Conservation (phyloP, 306 rosid genomes). For the Carpinus fangiana region DNA sequence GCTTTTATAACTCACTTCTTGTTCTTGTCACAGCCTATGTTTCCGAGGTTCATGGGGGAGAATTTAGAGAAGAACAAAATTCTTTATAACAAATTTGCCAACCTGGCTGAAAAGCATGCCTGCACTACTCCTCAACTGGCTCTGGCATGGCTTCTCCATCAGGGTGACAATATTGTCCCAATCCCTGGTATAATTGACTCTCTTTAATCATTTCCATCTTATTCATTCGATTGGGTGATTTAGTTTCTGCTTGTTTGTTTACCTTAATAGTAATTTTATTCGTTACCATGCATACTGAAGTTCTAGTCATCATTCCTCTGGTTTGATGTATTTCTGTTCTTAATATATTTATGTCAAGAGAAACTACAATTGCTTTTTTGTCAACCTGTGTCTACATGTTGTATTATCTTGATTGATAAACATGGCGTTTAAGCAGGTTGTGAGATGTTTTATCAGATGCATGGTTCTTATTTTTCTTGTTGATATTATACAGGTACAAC, state of each 20-base stretch:
- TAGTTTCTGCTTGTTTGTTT: background rate
- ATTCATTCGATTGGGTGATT: background rate
- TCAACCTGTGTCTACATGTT: background rate
- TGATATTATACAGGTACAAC: slow-evolving; percentile 51
- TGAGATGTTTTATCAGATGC: slow-evolving; percentile 6
- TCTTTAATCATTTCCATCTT: background rate
- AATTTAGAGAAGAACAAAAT: slow-evolving; percentile 68
- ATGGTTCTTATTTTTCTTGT: background rate
- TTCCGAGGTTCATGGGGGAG: slow-evolving; percentile 66
- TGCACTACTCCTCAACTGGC: slow-evolving; percentile 69
- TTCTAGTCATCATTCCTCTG: background rate
- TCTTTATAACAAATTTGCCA: slow-evolving; percentile 45
- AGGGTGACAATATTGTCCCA: slow-evolving; percentile 61
- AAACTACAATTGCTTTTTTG: background rate
- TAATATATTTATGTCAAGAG: background rate
- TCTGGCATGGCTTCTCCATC: slow-evolving; percentile 74
- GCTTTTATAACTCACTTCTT: slow-evolving; percentile 18
- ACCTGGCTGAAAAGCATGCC: slow-evolving; percentile 49
- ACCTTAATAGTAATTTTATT: background rate
- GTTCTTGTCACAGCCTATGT: slow-evolving; percentile 38
- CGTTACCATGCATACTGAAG: background rate
- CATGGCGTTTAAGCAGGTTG: background rate
- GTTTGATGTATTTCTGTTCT: background rate
- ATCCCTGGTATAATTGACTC: slow-evolving; percentile 56
- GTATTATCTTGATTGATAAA: background rate